These are phyloP conservation scores for Claviceps quebecensis DNA, from an alignment of 2,329 filamentous ascomycete genomes.

Conservation along the genomic window DNA sequence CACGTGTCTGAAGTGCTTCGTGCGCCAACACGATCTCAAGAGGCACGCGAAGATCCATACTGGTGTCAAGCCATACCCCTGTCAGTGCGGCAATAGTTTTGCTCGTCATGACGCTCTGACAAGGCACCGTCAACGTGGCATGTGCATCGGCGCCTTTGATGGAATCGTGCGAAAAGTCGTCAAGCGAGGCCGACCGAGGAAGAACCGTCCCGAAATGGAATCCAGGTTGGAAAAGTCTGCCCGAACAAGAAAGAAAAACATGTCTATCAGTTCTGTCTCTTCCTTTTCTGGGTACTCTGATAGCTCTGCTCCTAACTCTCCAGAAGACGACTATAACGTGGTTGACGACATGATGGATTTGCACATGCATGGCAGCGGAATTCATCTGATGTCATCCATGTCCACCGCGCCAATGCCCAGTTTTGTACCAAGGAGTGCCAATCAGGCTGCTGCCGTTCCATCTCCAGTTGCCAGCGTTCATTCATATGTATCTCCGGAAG, in stretches of 20 bases:
- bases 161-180: constrained; percentile 50
- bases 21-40: constrained; percentile 93
- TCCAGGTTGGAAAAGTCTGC: constrained; percentile 43
- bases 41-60: constrained; percentile 96
- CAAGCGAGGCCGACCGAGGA: constrained; percentile 50
- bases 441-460: constrained; percentile 22
- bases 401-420: constrained; percentile 32
- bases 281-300: constrained; percentile 45
- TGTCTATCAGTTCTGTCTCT: constrained; percentile 32
- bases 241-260: constrained; percentile 40
- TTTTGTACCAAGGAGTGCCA: constrained; percentile 18
- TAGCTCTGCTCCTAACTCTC: constrained; percentile 40
- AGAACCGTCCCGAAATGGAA: constrained; percentile 43
- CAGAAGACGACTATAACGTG: constrained; percentile 32
- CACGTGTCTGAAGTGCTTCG: constrained; percentile 88
- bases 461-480: constrained; percentile 25
- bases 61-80: constrained; percentile 88
- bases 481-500: constrained; percentile 33
- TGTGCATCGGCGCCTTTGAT: constrained; percentile 92
- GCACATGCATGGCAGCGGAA: constrained; percentile 13
- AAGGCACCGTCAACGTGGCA: constrained; percentile 82
- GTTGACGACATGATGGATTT: constrained; percentile 36
- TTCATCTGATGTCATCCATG: constrained; percentile 20
- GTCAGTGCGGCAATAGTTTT: constrained; percentile 87
- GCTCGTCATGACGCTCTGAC: constrained; percentile 91